These are phyloP conservation scores for Phytophthora colocasiae DNA, from an alignment of 352 stramenopile genomes.

Conservation along the genomic window DNA sequence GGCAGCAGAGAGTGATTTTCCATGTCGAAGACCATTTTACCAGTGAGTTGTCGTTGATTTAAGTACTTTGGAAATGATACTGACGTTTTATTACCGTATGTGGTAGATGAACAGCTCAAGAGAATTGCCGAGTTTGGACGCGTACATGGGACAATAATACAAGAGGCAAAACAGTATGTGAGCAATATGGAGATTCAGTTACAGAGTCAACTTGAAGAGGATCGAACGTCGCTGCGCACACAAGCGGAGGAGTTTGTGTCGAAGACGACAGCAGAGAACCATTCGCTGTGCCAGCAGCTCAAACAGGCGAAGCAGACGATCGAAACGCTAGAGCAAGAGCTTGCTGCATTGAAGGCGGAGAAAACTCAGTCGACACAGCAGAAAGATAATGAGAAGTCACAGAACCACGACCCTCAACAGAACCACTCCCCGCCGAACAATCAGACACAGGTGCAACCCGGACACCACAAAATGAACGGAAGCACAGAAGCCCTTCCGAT, in stretches of 20 bases:
- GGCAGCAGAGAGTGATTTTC: constrained; percentile 64
- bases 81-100: constrained; percentile 13
- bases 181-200: constrained; percentile 64
- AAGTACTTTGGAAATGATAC: not conserved
- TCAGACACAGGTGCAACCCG: constrained; percentile 20
- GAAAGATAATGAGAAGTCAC: constrained; percentile 8
- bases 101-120: constrained; percentile 77
- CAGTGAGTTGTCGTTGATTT: constrained; percentile 44
- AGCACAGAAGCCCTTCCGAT: constrained; percentile 3
- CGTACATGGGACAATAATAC: constrained; percentile 67
- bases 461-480: not conserved
- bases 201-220: constrained; percentile 52
- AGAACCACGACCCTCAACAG: constrained; percentile 11
- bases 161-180: constrained; percentile 75
- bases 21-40: constrained; percentile 76
- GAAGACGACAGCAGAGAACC: constrained; percentile 57
- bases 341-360: constrained; percentile 16
- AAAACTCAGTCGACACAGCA: constrained; percentile 12
- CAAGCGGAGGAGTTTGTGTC: constrained; percentile 65
- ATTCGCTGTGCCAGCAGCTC: constrained; percentile 37
- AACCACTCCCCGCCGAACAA: constrained; percentile 20
- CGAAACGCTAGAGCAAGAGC: constrained; percentile 25
- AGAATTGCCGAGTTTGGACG: constrained; percentile 81
- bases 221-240: constrained; percentile 47
- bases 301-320: constrained; percentile 36